These are phyloP conservation scores for Pseudocercospora fijiensis DNA, from an alignment of 2,329 filamentous ascomycete genomes.

Conservation along the genomic window DNA sequence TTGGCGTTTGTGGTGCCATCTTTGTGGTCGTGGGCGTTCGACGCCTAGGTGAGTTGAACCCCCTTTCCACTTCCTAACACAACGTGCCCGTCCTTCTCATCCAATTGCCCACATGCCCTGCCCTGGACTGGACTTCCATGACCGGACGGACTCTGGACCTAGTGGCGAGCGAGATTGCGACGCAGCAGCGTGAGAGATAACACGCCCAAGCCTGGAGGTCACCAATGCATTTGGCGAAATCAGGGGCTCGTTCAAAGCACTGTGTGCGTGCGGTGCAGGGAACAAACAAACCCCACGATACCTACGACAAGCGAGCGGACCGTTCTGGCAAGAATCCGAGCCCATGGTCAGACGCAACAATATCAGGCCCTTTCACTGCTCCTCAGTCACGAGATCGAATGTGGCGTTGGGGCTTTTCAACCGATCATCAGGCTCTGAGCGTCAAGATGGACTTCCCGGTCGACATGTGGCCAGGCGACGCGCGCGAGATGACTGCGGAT, in stretches of 20 bases:
- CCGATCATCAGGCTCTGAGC: neutral
- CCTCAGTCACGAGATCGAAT: neutral
- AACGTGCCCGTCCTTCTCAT: neutral
- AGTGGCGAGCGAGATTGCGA: neutral
- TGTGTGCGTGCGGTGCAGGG: neutral
- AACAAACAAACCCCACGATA: neutral
- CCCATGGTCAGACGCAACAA: neutral
- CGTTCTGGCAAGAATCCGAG: too few species aligned
- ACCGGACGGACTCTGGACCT: neutral
- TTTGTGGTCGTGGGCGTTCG: neutral
- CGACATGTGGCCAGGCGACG: neutral
- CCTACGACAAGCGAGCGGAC: neutral
- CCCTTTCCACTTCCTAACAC: neutral
- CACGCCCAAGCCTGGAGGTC: neutral
- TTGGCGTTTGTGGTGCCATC: neutral
- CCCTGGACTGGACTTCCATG: neutral
- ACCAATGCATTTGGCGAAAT: neutral
- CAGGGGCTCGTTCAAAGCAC: neutral
- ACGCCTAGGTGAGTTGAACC: neutral
- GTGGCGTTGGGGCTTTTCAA: neutral
- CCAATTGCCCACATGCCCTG: neutral
- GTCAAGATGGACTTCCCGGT: neutral
- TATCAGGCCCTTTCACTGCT: too few species aligned
- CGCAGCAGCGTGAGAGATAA: neutral
- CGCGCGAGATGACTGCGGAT: neutral